Evolutionary conservation across 1,284 basidiomycete species (phyloP).

Genomic region (Trametes pubescens): DNA sequence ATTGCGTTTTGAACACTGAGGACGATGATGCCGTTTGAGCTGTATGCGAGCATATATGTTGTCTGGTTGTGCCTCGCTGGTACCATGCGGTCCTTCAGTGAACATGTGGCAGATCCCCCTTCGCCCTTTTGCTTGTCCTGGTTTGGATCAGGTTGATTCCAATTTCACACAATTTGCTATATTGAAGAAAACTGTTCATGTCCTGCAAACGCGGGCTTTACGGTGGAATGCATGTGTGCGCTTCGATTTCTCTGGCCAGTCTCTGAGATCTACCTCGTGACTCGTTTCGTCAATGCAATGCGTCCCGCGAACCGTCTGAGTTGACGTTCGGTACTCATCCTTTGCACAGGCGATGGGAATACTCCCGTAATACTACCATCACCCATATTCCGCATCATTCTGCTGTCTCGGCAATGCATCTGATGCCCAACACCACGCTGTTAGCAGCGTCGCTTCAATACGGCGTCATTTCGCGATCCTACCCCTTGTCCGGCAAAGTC

Average conservation of each 20-base stretch:
- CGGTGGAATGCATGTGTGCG: no score
- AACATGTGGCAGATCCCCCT: not conserved
- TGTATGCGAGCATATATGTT: slow-evolving; percentile 9
- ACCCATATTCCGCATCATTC: slow-evolving; percentile 69
- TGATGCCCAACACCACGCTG: slow-evolving; percentile 62
- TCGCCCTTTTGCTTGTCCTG: slow-evolving; percentile 1
- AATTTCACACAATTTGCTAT: no score
- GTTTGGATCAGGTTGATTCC: not conserved
- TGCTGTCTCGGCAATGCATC: slow-evolving; percentile 60
- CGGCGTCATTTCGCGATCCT: slow-evolving; percentile 79
- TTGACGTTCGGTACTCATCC: slow-evolving; percentile 8
- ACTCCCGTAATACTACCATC: slow-evolving; percentile 66
- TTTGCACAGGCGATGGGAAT: slow-evolving; percentile 71
- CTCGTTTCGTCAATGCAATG: no score
- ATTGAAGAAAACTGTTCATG: no score
- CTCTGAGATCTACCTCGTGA: not conserved
- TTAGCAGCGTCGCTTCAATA: slow-evolving; percentile 74
- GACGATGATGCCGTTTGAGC: slow-evolving; percentile 11
- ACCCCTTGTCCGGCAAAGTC: slow-evolving; percentile 75
- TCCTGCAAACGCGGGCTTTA: no score
- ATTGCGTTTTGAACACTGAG: slow-evolving; percentile 7
- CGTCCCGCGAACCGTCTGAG: no score
- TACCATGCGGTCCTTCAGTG: slow-evolving; percentile 21
- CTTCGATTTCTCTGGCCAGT: no score
- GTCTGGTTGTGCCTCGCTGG: slow-evolving; percentile 6